Evolutionary conservation across 2,329 filamentous ascomycete species (phyloP).

Genomic region (Neoscytalidium dimidiatum): DNA sequence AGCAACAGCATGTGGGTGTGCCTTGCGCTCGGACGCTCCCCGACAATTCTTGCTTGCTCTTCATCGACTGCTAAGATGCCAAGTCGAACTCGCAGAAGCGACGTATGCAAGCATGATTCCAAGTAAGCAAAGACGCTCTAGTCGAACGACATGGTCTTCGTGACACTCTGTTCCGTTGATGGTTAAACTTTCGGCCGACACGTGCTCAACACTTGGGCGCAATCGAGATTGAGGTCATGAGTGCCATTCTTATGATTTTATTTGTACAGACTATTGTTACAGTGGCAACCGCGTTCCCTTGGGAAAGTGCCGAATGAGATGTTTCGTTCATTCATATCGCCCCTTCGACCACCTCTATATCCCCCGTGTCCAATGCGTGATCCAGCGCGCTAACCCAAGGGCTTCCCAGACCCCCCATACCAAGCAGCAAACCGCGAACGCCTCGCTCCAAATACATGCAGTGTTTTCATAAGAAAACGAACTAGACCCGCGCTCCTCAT

Average conservation of each 20-base stretch:
- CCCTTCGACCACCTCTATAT: neutral
- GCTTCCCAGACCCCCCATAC: neutral
- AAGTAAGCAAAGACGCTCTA: too few relatives aligned
- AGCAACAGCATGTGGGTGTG: neutral
- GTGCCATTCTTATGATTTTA: neutral
- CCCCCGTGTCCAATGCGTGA: neutral
- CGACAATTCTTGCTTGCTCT: neutral
- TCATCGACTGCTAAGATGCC: neutral
- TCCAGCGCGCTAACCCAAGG: constrained; percentile 5
- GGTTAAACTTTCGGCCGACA: too few relatives aligned
- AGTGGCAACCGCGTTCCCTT: neutral
- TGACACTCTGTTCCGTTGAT: too few relatives aligned
- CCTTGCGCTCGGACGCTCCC: neutral
- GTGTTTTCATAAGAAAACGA: neutral
- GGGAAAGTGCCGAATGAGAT: neutral
- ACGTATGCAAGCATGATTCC: too few relatives aligned
- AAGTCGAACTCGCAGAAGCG: neutral
- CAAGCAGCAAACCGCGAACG: neutral
- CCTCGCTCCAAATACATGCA: neutral
- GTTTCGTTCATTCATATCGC: neutral
- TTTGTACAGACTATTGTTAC: neutral
- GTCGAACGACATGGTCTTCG: too few relatives aligned
- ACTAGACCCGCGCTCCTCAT: too few relatives aligned
- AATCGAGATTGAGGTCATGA: neutral
- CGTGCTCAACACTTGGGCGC: neutral